Evolutionary conservation across 1,284 basidiomycete species (phyloP), one percentile per base, ranked within the genome.

Genomic region (Athelia psychrophila): DNA sequence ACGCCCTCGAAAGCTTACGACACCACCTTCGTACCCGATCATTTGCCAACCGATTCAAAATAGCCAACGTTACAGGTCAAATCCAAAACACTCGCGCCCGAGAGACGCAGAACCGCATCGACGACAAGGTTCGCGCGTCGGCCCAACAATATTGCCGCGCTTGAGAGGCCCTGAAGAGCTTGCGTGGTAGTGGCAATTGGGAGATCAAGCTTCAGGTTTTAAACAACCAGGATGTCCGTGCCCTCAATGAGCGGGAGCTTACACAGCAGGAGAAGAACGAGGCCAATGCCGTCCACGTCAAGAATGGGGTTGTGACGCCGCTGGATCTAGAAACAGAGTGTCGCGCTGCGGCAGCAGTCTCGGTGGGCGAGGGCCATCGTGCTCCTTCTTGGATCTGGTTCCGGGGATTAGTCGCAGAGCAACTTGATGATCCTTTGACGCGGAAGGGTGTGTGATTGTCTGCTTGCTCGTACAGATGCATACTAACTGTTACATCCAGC

Each of bases 401-500:
- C 20, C 10, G 12, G 12, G 42, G 42, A 10, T 10, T 13, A 10
- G 13, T 22, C 15, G 10, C 10, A 10, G 42, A 44, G 20, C 12
- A 12, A 16, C 12, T 16, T 12, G 13, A 15, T 15, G 42, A 44
- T 22, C 42, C 42, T 10, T 20, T 15, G 10, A 44, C 20, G 12
- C 42, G 20, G 15, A 20, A 12, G 22, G 42, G 42, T 44, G 20
- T 13, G 42, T 16, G 12, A 22, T 20, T 10, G 12, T 12, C 10
- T 44, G 12, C 15, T 13, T 13, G 10, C 12, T 15, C 12, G 12
- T 44, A 20, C 42, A 13, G 20, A 15, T 22, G 12, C 20, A 10
- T 16, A 44, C 12, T 44, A 13, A 44, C 10, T 44, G 15, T 13
- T 22, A 16, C 22, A 10, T 44, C 12, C 49, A 64, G 63, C 49